phyloP scores from a whole-genome alignment of 108 stramenopile genomes.

The Discostella stelligeroides region DNA sequence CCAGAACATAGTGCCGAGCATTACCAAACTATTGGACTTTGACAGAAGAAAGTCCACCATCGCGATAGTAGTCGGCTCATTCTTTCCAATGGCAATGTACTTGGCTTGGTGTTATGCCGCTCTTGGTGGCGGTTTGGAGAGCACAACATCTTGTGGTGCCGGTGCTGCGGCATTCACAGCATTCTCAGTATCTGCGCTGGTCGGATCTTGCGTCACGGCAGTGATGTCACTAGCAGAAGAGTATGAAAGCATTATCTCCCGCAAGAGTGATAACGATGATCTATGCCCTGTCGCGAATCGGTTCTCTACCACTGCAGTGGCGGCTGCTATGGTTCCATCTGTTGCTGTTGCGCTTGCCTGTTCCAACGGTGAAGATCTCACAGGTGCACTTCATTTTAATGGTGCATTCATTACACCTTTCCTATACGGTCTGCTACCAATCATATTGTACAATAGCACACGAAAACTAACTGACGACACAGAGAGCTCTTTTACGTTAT shows the following conservation, averaged over 20 bases:
- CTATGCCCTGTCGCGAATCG: conserved; percentile 9
- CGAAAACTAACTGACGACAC: background rate
- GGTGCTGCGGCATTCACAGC: conserved; percentile 51
- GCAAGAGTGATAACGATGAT: conserved; percentile 16
- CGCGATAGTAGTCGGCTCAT: conserved; percentile 65
- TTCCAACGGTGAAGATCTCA: conserved; percentile 26
- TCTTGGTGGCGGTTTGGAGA: conserved; percentile 60
- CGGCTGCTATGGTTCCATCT: conserved; percentile 28
- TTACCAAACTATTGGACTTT: conserved; percentile 68
- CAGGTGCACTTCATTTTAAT: conserved; percentile 35
- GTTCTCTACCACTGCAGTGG: conserved; percentile 40
- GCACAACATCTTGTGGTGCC: conserved; percentile 21
- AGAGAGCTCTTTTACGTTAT: background rate
- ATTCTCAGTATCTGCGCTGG: conserved; percentile 62
- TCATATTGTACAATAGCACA: conserved; percentile 25
- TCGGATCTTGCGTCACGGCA: conserved; percentile 62
- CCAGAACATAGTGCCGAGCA: conserved; percentile 83
- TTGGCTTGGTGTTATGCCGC: conserved; percentile 69
- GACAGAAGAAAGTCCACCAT: conserved; percentile 56
- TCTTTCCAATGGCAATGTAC: conserved; percentile 72
- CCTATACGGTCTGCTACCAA: conserved; percentile 37
- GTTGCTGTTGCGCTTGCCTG: conserved; percentile 26
- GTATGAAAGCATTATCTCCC: conserved; percentile 41
- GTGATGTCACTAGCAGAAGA: conserved; percentile 69
- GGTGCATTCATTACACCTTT: conserved; percentile 43